These are phyloP conservation scores for Chaetomium olivaceum DNA, from an alignment of 2,329 filamentous ascomycete species.

Conservation along the genomic window DNA sequence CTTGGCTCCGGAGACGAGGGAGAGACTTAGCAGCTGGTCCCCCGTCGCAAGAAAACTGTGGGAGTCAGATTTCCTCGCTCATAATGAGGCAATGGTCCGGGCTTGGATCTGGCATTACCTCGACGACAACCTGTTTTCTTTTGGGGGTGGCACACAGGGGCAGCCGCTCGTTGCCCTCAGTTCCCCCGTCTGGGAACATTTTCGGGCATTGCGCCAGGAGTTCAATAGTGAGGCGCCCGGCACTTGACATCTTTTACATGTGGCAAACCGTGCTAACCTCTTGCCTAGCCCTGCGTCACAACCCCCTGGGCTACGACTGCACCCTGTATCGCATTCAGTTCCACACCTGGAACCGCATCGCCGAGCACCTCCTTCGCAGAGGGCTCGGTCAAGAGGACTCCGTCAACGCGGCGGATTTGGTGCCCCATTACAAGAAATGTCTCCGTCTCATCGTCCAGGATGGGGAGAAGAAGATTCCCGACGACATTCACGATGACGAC, in stretches of 20 bases:
- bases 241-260: neutral
- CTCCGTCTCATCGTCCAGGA: neutral
- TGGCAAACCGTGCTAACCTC: neutral
- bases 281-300: neutral
- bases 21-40: neutral
- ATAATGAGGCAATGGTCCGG: neutral
- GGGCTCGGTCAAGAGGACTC: neutral
- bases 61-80: neutral
- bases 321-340: neutral
- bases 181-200: neutral
- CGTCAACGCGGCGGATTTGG: neutral
- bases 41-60: neutral
- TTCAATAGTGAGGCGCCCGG: neutral
- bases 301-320: neutral
- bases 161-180: neutral
- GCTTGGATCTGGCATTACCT: conserved; percentile 14
- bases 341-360: neutral
- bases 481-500: neutral
- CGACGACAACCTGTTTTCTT: neutral
- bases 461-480: neutral
- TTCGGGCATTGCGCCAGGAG: neutral
- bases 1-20: neutral
- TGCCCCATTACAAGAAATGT: neutral
- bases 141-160: neutral
- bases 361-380: neutral